phyloP scores from a whole-genome alignment of 2,329 filamentous ascomycete genomes.

The Fusarium austroafricanum region DNA sequence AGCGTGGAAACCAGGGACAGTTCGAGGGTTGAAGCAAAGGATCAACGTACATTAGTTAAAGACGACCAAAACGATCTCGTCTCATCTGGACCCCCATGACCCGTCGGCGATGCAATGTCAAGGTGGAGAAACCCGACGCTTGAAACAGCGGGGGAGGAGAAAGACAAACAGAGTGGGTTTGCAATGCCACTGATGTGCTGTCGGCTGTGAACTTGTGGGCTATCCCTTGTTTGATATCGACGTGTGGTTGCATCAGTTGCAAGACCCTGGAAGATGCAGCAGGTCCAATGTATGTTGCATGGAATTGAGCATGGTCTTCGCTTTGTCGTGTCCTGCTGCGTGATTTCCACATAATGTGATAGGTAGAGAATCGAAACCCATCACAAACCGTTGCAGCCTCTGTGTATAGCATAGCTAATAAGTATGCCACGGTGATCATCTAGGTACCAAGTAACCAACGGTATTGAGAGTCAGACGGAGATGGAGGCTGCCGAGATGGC shows the following conservation, averaged over 20 bases:
- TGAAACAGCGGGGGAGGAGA: slow-evolving; percentile 38
- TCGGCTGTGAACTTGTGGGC: slow-evolving; percentile 12
- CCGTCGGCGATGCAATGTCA: slow-evolving; percentile 19
- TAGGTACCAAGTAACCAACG: neutral
- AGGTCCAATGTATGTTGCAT: neutral
- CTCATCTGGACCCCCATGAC: neutral
- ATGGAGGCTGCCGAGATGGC: slow-evolving; percentile 7
- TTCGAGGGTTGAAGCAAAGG: slow-evolving; percentile 17
- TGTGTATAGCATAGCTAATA: neutral
- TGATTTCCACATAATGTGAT: slow-evolving; percentile 13
- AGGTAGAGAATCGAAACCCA: neutral
- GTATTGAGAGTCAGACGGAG: neutral
- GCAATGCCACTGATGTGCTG: slow-evolving; percentile 16
- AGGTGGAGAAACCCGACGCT: slow-evolving; percentile 27
- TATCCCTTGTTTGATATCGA: slow-evolving; percentile 18
- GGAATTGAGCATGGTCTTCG: neutral
- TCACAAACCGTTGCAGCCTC: slow-evolving; percentile 2
- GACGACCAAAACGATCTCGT: slow-evolving; percentile 12
- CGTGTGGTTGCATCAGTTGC: slow-evolving; percentile 25
- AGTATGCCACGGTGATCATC: neutral
- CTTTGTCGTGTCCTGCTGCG: slow-evolving; percentile 7
- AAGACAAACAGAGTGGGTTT: slow-evolving; percentile 8
- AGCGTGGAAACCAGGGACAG: slow-evolving; percentile 9
- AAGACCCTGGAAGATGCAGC: slow-evolving; percentile 11
- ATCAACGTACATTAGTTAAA: slow-evolving; percentile 27